A percentile compares a stretch with the other conserved stretches of the same genome.
Evolutionary conservation across 306 rosid genomes (phyloP).

Genomic region (Clitoria ternatea): DNA sequence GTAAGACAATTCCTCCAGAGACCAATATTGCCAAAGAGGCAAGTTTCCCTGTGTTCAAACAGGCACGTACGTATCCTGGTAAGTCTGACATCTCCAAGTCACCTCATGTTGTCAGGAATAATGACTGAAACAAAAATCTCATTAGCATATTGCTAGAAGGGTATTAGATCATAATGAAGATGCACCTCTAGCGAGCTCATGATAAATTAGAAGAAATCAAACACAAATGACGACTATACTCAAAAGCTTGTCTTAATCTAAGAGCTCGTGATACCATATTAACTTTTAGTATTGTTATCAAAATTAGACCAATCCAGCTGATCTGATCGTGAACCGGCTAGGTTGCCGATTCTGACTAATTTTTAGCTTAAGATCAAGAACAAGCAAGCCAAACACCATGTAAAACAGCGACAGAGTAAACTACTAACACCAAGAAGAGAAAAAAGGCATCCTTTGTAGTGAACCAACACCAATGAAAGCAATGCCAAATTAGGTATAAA

Average conservation of each 20-base stretch:
- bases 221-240: neutral
- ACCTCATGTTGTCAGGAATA: constrained; percentile 45
- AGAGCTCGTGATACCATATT: no score
- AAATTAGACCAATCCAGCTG: no score
- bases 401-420: neutral
- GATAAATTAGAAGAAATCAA: neutral
- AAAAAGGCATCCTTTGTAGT: neutral
- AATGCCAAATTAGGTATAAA: neutral
- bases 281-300: no score
- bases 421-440: neutral
- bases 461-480: neutral
- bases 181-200: neutral
- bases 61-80: constrained; percentile 63
- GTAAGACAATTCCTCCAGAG: constrained; percentile 80
- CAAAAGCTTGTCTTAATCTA: neutral
- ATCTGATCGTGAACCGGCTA: no score
- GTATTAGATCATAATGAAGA: constrained; percentile 3
- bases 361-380: constrained; percentile 3
- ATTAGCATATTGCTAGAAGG: neutral
- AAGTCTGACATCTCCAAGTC: constrained; percentile 71
- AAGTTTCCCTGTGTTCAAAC: constrained; percentile 71
- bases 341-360: no score
- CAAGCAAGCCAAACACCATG: constrained; percentile 2
- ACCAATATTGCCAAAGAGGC: constrained; percentile 79
- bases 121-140: constrained; percentile 38